phyloP scores from a whole-genome alignment of 768 basidiomycete genomes.

The Phaeotremella skinneri region DNA sequence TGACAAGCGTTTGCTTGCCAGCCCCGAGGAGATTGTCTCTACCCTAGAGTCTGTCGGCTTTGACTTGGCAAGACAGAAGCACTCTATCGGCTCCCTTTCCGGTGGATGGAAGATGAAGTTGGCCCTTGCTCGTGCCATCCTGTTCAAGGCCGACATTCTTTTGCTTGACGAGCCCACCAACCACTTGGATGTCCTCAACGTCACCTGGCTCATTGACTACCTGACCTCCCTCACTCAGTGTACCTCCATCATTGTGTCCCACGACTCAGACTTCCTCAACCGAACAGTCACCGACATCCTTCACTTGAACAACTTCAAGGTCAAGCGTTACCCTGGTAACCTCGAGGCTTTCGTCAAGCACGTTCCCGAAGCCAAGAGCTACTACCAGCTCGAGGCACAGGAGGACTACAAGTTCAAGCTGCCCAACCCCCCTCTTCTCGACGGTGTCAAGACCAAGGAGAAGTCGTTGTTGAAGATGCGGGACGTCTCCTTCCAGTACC shows the following conservation, averaged over 20 bases:
- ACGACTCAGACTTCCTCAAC: conserved; percentile 96
- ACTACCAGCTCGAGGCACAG: conserved; percentile 91
- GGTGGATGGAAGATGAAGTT: conserved; percentile 99
- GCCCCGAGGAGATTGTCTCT: conserved; percentile 67
- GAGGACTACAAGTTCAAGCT: conserved; percentile 99
- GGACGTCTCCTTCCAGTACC: conserved; percentile 96
- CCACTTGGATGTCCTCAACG: conserved; percentile 88
- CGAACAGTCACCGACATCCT: conserved; percentile 97
- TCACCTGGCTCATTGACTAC: conserved; percentile 96
- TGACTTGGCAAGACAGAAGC: conserved; percentile 76
- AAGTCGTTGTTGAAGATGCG: conserved; percentile 97
- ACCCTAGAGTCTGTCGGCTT: conserved; percentile 91
- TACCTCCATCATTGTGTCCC: conserved; percentile 97
- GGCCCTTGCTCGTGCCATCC: conserved; percentile 91
- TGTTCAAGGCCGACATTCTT: conserved; percentile 97
- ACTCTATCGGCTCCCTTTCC: conserved; percentile 83
- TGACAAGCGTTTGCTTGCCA: conserved; percentile 77
- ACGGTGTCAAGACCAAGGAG: conserved; percentile 99
- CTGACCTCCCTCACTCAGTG: conserved; percentile 80
- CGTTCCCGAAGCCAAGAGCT: conserved; percentile 95
- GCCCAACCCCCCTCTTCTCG: conserved; percentile 91
- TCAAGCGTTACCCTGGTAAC: conserved; percentile 91
- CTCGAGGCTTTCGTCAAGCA: conserved; percentile 88
- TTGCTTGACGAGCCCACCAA: conserved; percentile 91
- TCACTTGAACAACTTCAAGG: conserved; percentile 97